Evolutionary conservation across 129 eudicot species (phyloP).

Genomic region (Escallonia herrerae): DNA sequence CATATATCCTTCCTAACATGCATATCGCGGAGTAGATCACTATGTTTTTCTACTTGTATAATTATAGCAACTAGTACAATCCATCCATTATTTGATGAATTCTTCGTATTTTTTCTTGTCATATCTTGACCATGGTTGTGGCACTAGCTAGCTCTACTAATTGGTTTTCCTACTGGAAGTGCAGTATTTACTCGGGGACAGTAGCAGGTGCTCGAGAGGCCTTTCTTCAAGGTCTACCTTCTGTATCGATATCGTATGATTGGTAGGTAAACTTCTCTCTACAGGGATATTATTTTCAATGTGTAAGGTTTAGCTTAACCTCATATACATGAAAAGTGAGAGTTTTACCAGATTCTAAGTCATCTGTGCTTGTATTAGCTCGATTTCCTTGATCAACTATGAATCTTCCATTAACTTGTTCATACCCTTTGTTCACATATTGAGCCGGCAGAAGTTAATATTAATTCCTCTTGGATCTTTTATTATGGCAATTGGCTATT

Average conservation of each 20-base stretch:
- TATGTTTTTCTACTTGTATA: neutral
- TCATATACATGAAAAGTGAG: neutral
- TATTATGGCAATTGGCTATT: no score
- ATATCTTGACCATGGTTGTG: neutral
- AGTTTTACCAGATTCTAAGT: neutral
- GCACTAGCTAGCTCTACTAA: conserved; percentile 13
- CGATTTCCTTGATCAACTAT: neutral
- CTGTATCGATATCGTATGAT: conserved; percentile 77
- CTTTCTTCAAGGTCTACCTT: conserved; percentile 62
- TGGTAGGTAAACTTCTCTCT: conserved; percentile 44
- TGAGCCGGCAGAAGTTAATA: neutral
- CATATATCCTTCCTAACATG: no score
- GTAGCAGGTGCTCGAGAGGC: conserved; percentile 99
- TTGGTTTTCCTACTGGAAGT: conserved; percentile 8
- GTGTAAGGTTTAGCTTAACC: no score
- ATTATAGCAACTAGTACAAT: neutral
- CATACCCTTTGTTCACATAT: neutral
- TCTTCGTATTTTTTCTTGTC: neutral
- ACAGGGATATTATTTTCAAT: neutral
- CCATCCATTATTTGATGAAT: neutral
- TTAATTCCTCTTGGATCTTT: no score
- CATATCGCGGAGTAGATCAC: no score
- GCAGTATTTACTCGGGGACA: conserved; percentile 93
- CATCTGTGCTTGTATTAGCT: neutral
- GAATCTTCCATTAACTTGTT: neutral